These are phyloP conservation scores for Aphanomyces euteiches DNA, from an alignment of 352 stramenopile species.

Conservation along the genomic window DNA sequence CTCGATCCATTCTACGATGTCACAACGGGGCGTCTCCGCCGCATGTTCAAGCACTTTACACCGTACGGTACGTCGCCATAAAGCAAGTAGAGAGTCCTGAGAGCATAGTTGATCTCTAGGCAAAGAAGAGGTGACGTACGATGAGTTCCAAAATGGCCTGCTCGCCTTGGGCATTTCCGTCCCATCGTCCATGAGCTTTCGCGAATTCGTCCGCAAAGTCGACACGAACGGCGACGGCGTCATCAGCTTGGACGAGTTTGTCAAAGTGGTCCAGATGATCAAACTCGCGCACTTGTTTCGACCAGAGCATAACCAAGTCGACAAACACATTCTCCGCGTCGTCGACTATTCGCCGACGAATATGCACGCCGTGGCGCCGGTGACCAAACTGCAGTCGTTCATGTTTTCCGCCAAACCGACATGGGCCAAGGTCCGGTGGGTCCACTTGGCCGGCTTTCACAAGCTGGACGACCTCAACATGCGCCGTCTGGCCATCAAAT, in stretches of 20 bases:
- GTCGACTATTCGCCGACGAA: constrained; percentile 77
- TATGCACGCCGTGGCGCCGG: constrained; percentile 71
- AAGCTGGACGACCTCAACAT: constrained; percentile 58
- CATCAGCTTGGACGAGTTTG: constrained; percentile 83
- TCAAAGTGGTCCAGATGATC: constrained; percentile 82
- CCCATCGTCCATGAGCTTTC: constrained; percentile 59
- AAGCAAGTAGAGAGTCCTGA: neutral
- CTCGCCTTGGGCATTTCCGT: constrained; percentile 74
- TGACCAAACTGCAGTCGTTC: constrained; percentile 69
- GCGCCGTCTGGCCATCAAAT: constrained; percentile 66
- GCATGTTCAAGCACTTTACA: constrained; percentile 29
- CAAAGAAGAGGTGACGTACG: constrained; percentile 64
- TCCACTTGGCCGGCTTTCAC: constrained; percentile 58
- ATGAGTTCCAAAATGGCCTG: constrained; percentile 62
- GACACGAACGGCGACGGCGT: constrained; percentile 80
- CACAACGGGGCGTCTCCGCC: constrained; percentile 37
- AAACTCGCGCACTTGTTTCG: constrained; percentile 84
- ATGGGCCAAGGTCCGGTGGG: constrained; percentile 79
- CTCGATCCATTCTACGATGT: constrained; percentile 86
- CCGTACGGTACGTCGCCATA: constrained; percentile 13
- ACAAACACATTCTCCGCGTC: constrained; percentile 43
- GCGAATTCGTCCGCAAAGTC: constrained; percentile 65
- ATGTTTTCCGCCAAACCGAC: constrained; percentile 77
- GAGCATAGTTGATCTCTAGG: constrained; percentile 30
- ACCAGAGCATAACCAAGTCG: constrained; percentile 40